Evolutionary conservation across 2,329 filamentous ascomycete species (phyloP), one percentile per base, ranked within the genome.

Genomic region (Cladosporium sp.): DNA sequence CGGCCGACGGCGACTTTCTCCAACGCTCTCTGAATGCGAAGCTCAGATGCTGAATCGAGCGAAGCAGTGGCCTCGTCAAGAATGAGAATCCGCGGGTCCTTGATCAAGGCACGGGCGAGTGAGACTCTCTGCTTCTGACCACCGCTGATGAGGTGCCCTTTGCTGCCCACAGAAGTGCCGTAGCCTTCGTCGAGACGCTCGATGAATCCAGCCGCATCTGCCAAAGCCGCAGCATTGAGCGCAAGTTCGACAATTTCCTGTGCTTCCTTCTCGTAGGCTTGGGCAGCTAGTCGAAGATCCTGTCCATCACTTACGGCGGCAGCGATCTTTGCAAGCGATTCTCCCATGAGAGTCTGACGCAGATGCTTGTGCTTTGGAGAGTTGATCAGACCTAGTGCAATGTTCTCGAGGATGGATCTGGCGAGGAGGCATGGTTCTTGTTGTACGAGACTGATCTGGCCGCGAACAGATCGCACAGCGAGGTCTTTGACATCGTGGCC

Each of bases 151-250:
- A 43, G 40, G 18, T 39, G 38, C 15, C 40, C 48, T 39, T 51
- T 51, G 40, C 48, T 41, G 9, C 82, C 81, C 2, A 82, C 76
- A 3, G 72, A 67, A 0, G 71, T 71, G 3, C 71, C 73, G 7
- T 74, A 64, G 32, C 75, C 71, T 58, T 76, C 64, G 42, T 80
- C 75, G 1, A 81, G 73, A 1, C 65, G 68, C 38, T 72, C 68
- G 56, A 82, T 82, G 60, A 83, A 86, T 11, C 60, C 61, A 44
- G 45, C 24, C n/a, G 45, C 45, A 8, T 48, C 45, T 4, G 45
- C 45, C 13, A 48, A 18, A 17, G 24, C 18, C 20, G 60, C 59
- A n/a, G 62, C 56, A 20, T 47, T 57, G 47, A 68, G 70, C 4
- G 67, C 66, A 34, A 66, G 57, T 19, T 61, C 43, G 3, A 70